Evolutionary conservation across 2,329 filamentous ascomycete genomes (phyloP), one percentile per base, ranked within the genome.

Genomic region (Calonectria montana): DNA sequence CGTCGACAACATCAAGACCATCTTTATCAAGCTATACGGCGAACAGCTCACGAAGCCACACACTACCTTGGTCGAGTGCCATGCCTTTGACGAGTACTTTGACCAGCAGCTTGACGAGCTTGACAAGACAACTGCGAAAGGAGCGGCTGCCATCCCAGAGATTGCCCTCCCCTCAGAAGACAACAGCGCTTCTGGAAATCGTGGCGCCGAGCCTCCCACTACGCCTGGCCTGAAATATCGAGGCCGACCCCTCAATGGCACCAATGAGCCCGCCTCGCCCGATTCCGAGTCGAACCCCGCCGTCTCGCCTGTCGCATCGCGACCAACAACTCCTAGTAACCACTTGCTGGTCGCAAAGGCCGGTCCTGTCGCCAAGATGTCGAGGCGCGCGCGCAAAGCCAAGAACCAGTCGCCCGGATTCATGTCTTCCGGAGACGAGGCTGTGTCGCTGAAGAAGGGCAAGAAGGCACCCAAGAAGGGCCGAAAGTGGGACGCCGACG

Each of bases 401-500:
- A 87, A 90, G 80, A 94, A 95, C 81, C 91, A 90, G 69, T 89
- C 88, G 25, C 90, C 91, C 1, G 89, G 90, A 2, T 89, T 91
- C 18, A 88, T 86, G 9, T 97, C 95, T 0, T 98, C 95, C 0
- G 95, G 96, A 1, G 97, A 98, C 78, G 97, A 98, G 79, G 88
- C 88, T 0, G 84, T 89, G 7, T 85, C 87, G 21, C 83, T 82
- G 55, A 94, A 91, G 83, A 86, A 83, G 53, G 80, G 78, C 76
- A 79, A 76, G 78, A 91, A 91, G 75, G 84, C 87, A 15, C 96
- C 97, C 86, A 98, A 98, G 87, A 96, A 95, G 82, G 94, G 94
- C 78, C 91, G 97, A 74, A 95, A 94, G 81, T 99, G 97, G 97
- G 94, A 96, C 80, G 94, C 94, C 6, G 94, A 98, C 81, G 97